These are phyloP conservation scores for Drosera capensis DNA, from an alignment of 148 eudicot genomes.

Conservation along the genomic window DNA sequence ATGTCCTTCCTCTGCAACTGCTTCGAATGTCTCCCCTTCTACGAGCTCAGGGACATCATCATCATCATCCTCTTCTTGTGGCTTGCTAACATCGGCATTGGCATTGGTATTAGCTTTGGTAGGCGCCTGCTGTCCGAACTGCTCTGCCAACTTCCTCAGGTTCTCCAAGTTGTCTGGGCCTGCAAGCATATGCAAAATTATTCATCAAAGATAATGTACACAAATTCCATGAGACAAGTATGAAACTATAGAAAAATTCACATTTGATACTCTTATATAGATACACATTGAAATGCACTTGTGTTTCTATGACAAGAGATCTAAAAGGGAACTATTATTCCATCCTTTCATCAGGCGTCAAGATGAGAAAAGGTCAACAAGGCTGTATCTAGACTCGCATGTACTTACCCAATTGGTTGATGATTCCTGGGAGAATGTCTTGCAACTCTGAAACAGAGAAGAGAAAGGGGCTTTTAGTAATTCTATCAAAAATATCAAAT, in stretches of 20 bases:
- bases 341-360: background rate
- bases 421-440: slow-evolving; percentile 75
- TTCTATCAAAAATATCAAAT: too few species aligned
- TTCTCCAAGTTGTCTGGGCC: slow-evolving; percentile 89
- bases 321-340: background rate
- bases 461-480: too few species aligned
- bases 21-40: slow-evolving; percentile 74
- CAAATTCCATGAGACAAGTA: too few species aligned
- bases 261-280: too few species aligned
- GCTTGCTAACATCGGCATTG: background rate
- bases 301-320: background rate
- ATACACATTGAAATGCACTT: too few species aligned
- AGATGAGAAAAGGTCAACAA: background rate
- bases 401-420: slow-evolving; percentile 62
- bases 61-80: slow-evolving; percentile 51
- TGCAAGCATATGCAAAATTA: background rate
- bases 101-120: background rate
- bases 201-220: too few species aligned
- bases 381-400: too few species aligned
- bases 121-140: slow-evolving; percentile 49
- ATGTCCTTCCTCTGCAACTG: slow-evolving; percentile 52
- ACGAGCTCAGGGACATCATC: slow-evolving; percentile 95
- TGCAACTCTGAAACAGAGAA: slow-evolving; percentile 45
- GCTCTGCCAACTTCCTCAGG: slow-evolving; percentile 57
- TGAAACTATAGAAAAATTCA: too few species aligned